These are phyloP conservation scores for Saturnispora hagleri DNA, from an alignment of 805 yeast species.

Conservation along the genomic window DNA sequence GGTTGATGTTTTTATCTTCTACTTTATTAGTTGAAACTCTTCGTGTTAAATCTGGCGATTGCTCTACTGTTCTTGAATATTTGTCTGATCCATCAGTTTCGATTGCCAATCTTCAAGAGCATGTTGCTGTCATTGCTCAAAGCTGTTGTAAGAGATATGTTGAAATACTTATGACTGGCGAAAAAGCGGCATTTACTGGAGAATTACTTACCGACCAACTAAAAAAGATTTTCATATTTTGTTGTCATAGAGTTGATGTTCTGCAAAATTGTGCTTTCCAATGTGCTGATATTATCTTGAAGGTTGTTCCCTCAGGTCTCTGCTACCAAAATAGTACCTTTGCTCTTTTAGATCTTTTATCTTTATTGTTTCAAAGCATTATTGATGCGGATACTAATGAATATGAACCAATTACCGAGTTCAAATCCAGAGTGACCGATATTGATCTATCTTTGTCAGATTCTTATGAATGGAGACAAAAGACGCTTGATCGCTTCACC, in stretches of 20 bases:
- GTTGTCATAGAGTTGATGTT: constrained; percentile 70
- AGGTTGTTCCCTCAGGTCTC: constrained; percentile 62
- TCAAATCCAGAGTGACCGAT: constrained; percentile 34
- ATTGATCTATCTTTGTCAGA: constrained; percentile 59
- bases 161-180: constrained; percentile 41
- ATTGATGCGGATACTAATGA: constrained; percentile 76
- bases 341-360: constrained; percentile 71
- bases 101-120: constrained; percentile 57
- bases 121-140: constrained; percentile 55
- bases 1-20: constrained; percentile 81
- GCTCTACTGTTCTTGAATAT: constrained; percentile 68
- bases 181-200: constrained; percentile 45
- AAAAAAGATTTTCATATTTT: constrained; percentile 52
- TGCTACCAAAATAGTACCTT: constrained; percentile 68
- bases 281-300: constrained; percentile 62
- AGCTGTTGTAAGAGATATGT: constrained; percentile 51
- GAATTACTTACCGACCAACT: constrained; percentile 58
- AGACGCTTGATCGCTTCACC: constrained; percentile 53
- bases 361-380: constrained; percentile 68
- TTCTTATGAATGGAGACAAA: constrained; percentile 63
- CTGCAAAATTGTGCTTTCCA: constrained; percentile 74
- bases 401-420: constrained; percentile 75
- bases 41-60: constrained; percentile 71
- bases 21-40: constrained; percentile 69
- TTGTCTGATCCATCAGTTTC: constrained; percentile 79